Base-by-base conservation (phyloP, 2,329 filamentous ascomycete species). In the Elsinoe batatas region DNA sequence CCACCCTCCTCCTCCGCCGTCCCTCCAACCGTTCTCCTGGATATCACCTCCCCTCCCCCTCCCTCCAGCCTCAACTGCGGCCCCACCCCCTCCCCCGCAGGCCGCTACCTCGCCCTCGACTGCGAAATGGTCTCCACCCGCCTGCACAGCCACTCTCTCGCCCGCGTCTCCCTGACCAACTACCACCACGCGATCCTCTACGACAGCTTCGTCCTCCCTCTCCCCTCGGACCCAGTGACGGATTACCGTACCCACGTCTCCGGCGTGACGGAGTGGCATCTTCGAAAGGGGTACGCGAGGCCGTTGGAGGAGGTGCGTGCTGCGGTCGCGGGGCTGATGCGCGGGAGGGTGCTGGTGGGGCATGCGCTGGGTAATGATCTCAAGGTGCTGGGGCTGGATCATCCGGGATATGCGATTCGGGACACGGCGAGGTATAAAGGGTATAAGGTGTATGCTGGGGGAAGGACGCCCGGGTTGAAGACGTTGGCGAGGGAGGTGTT, bases 41-140 rank as follows among this genome's bases (percentile, higher is more conserved):
- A 74, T 7, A 76, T 75, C 57, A 69, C 75, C 56, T 69, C 77
- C 58, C 71, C 81, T 26, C 68, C 71, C 13, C 63, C 67, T 26
- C 68, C 74, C 10, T 61, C 72, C 61, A 64, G 77, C 49, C 62
- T 71, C 47, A 76, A 77, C 59, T 68, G 69, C 59, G 73, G 74
- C 55, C 64, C 73, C 1, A 62, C 67, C 60, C 69, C 74, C 20
- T 80, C 78, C 5, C 72, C 85, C 35, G 74, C 91, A 17, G 93
- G 91, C 53, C 95, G 93, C 76, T 98, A 95, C 68, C 74, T 98
- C 40, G 87, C 88, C 17, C 81, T 98, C 46, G 93, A 98, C 74
- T 98, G 93, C 70, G 93, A 98, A 73, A 98, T 98, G 93, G 93
- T 98, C 22, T 93, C 91, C 47, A 82, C 94, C 11, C 87, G 86